Evolutionary conservation across 2,329 filamentous ascomycete species (phyloP).

Genomic region (Aspergillus sp.): DNA sequence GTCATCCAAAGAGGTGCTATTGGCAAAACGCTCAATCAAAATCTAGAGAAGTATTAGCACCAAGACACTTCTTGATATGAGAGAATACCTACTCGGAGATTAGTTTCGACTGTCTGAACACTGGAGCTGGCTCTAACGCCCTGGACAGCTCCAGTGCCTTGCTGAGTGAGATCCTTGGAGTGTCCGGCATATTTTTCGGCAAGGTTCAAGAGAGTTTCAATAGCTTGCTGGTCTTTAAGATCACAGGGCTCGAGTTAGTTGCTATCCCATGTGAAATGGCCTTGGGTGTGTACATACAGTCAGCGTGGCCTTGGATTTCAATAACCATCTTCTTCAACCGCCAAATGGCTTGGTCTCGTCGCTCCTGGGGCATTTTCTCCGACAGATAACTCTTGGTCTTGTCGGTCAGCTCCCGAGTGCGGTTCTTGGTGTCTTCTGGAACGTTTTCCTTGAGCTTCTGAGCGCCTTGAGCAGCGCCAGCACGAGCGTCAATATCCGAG

Average conservation of each 20-base stretch:
- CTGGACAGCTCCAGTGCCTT: slow-evolving; percentile 65
- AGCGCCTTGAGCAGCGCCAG: slow-evolving; percentile 41
- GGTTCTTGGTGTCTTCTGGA: slow-evolving; percentile 53
- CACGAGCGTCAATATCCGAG: slow-evolving; percentile 49
- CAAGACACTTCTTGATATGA: not conserved
- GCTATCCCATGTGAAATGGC: not conserved
- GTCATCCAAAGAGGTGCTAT: slow-evolving; percentile 83
- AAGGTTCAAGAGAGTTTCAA: slow-evolving; percentile 77
- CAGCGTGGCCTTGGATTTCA: slow-evolving; percentile 90
- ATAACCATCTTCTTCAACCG: slow-evolving; percentile 97
- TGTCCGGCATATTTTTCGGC: slow-evolving; percentile 82
- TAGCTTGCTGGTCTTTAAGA: slow-evolving; percentile 70
- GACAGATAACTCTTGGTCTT: slow-evolving; percentile 69
- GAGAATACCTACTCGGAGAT: slow-evolving; percentile 60
- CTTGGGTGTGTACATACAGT: slow-evolving; percentile 54
- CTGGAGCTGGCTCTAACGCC: slow-evolving; percentile 30
- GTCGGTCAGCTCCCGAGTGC: slow-evolving; percentile 31
- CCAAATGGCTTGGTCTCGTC: slow-evolving; percentile 86
- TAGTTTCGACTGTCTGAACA: slow-evolving; percentile 50
- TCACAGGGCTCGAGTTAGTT: not conserved
- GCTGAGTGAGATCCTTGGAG: slow-evolving; percentile 59
- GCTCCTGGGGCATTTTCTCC: slow-evolving; percentile 85
- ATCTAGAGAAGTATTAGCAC: slow-evolving; percentile 50
- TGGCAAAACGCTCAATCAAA: slow-evolving; percentile 91
- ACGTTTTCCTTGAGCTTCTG: slow-evolving; percentile 59